Evolutionary conservation across 192 early-diverging fungal genomes (phyloP), one percentile per base, ranked within the genome.

Genomic region (Coemansia sp.): DNA sequence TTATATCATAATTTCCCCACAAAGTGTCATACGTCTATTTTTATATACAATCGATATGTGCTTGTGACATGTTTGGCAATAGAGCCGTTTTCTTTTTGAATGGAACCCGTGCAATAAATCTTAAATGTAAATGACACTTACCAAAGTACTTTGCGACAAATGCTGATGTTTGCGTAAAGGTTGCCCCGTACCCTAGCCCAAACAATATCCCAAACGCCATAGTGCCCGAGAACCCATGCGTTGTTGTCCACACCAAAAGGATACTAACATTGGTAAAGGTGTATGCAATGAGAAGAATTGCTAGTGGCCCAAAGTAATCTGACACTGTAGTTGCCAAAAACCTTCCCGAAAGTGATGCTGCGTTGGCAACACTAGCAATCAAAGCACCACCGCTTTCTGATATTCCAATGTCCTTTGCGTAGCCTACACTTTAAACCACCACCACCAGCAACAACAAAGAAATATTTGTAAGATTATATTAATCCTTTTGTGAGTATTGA

Each of bases 151-250:
- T 69, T 33, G 72, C 72, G 4, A 76, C 55, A 50, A 76, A 64
- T 9, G 66, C 49, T 11, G 72, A 61, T 9, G 72, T 76, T 38
- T 76, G 72, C 29, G 72, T 76, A 44, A 69, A 76, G 28, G 54
- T 76, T 13, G 72, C 66, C 20, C 72, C 72, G 25, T 76, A 76
- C 26, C 72, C 72, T 17, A 76, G 40, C 24, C 72, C 72, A 64
- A 65, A 76, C 25, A 67, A 45, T 40, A 76, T 60, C n/a, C 65
- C 72, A 64, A 76, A 76, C 18, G 54, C 72, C 72, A 76, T 64
- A 14, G 66, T 76, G 13, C 60, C 62, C n/a, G 50, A 50, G 61
- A 54, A 69, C 34, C 43, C 57, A 37, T 34, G 56, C 19, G 72
- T 58, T 24, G 58, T 50, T 22, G 72, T 43, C 72, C 72, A 76